Evolutionary conservation across 768 basidiomycete species (phyloP), one percentile per base, ranked within the genome.

Genomic region (Tylopilus vinaceipallidus): DNA sequence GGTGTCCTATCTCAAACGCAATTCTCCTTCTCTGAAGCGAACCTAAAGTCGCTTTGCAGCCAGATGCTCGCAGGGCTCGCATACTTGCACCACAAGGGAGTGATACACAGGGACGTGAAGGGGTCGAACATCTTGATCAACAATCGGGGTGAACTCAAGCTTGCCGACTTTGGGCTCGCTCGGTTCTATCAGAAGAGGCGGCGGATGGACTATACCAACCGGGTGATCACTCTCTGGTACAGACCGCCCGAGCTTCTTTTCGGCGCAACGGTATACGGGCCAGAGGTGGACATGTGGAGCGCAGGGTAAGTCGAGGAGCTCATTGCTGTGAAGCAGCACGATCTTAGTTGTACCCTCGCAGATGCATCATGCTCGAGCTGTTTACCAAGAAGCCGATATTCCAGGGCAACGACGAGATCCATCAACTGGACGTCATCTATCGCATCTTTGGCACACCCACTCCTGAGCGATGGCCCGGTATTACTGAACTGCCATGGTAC

Each of bases 221-320:
- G 97, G 27, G 97, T 99, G 42, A 98, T 99, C 57, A 99, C 97
- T 1, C 79, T 97, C 42, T 98, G 97, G 97, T 99, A 99, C 69
- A 81, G 97, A 49, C 91, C 94, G 5, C 97, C 95, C 10, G 97
- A 99, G 63, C 75, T 99, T 19, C 71, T 99, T 34, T 86, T 98
- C 60, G 97, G 97, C 24, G 91, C 94, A 26, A 99, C 97, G 0
- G 82, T 93, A 12, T 99, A 99, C 71, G 95, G 93, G 3, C 87
- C 94, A 6, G 95, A 95, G 63, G 95, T 99, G 20, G 97, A 99
- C 62, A 97, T 98, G 86, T 99, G 97, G 97, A 95, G 93, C 67
- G 97, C 97, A 35, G 97, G 97, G 93, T 95, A 71, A 52, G 55
- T 27, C 34, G 12, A 30, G 32, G 29, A 23, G 38, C 13, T 37